Evolutionary conservation across 2,329 filamentous ascomycete species (phyloP).

Genomic region (Colletotrichum euphorbiae): DNA sequence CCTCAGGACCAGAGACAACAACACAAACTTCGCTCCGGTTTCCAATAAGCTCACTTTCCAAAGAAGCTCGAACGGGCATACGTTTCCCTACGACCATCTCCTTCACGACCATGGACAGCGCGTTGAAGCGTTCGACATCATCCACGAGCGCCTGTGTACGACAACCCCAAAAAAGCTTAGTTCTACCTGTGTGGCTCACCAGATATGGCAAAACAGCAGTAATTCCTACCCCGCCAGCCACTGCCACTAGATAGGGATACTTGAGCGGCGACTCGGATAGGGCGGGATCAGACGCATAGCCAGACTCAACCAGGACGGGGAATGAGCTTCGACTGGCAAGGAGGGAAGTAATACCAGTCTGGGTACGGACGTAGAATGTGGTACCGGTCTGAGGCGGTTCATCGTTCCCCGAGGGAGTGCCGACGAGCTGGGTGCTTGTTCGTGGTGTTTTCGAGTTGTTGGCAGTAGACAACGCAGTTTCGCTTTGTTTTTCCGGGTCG

Average conservation of each 20-base stretch:
- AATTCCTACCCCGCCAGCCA: conserved; percentile 49
- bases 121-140: background rate
- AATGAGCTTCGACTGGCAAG: conserved; percentile 23
- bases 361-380: no score
- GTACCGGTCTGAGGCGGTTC: no score
- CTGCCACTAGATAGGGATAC: conserved; percentile 44
- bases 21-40: conserved; percentile 25
- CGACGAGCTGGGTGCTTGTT: no score
- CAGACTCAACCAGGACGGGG: conserved; percentile 46
- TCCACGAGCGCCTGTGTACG: conserved; percentile 16
- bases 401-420: no score
- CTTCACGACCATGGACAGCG: conserved; percentile 7
- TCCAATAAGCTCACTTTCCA: conserved; percentile 11
- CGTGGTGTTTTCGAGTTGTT: no score
- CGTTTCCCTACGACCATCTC: conserved; percentile 8
- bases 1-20: conserved; percentile 33
- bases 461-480: no score
- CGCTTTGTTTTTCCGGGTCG: no score
- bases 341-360: background rate
- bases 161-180: conserved; percentile 14
- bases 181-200: background rate
- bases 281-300: conserved; percentile 45
- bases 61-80: background rate
- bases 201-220: conserved; percentile 45
- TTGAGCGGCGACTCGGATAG: conserved; percentile 6